Evolutionary conservation across 2,329 filamentous ascomycete genomes (phyloP).

Genomic region (Beauveria scarabaeidicola): DNA sequence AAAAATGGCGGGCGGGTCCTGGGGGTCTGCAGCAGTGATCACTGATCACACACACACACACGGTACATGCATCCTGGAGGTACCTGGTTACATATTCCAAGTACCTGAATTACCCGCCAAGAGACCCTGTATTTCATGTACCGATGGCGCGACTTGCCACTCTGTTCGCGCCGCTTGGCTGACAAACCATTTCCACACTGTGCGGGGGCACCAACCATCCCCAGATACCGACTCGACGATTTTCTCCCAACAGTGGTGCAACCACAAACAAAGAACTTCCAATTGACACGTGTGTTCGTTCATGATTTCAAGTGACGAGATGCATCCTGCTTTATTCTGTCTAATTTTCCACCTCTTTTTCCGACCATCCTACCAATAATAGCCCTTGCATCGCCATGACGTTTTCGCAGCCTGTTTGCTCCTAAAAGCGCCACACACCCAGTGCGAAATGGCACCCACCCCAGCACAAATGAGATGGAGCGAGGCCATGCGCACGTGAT

Average conservation of each 20-base stretch:
- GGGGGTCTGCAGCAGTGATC: background rate
- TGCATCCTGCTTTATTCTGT: background rate
- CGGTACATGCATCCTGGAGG: no score
- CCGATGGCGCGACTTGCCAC: conserved; percentile 10
- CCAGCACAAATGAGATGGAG: background rate
- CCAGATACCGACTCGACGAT: background rate
- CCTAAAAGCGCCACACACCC: conserved; percentile 6
- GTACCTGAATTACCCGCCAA: no score
- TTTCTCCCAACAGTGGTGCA: background rate
- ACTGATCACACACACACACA: background rate
- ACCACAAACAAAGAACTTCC: background rate
- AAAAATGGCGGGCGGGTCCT: conserved; percentile 19
- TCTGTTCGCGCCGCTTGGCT: background rate
- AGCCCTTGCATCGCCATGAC: background rate
- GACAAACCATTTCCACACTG: conserved; percentile 3
- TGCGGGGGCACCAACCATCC: background rate
- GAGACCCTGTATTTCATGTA: background rate
- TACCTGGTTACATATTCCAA: no score
- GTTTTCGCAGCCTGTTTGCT: background rate
- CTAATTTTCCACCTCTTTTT: background rate
- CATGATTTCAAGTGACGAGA: background rate
- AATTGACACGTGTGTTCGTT: background rate
- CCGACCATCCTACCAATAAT: background rate
- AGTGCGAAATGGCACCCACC: background rate
- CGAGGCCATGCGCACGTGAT: background rate